Base-by-base conservation (phyloP, 352 stramenopile genomes). In the Phytophthora hybrid region DNA sequence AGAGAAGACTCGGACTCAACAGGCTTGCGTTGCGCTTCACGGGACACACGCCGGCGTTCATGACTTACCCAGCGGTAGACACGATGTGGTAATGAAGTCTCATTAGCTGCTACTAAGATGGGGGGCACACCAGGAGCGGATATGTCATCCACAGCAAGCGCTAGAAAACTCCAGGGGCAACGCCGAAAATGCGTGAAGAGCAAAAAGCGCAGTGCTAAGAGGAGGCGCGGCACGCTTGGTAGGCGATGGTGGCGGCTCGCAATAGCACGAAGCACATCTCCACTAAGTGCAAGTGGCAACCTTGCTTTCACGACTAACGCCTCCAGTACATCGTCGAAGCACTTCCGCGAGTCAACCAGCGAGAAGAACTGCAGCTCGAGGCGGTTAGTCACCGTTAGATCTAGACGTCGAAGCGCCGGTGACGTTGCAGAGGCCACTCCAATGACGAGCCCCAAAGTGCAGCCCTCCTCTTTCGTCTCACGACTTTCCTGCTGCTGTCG, bases 361-460 rank as follows among this genome's bases (percentile, higher is more conserved):
- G 80, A 80, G 63, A 94, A 95, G 41, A 95, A 94, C 63, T 94
- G 83, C 55, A 94, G 69, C 51, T 94, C 86, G 5, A 97, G 59
- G 4, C 75, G 66, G 16, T 80, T 81, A 0, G 81, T 82, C 6
- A 93, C 70, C 8, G 77, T 78, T 11, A 91, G 41, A n/a, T 89
- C 80, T 8, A 96, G 69, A n/a, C 84, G 82, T 16, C 87, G 83
- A 7, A 95, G 76, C 3, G 85, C 83, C 18, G 84, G 90, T 1
- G 87, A 95, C 5, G 87, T 84, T 0, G 81, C 78, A 0, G 89
- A 91, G 19, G 87, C 85, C 6, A 95, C 82, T 11, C 90, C 90
- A 52, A 95, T 65, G 2, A 95, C 78, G 19, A 94, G 83, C 0
- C 87, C 89, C 8, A 95, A 46, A 2, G 74, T 76, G 59, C 69